Evolutionary conservation across 164 flowering plant species (phyloP).

Genomic region (Magnolia sinica): DNA sequence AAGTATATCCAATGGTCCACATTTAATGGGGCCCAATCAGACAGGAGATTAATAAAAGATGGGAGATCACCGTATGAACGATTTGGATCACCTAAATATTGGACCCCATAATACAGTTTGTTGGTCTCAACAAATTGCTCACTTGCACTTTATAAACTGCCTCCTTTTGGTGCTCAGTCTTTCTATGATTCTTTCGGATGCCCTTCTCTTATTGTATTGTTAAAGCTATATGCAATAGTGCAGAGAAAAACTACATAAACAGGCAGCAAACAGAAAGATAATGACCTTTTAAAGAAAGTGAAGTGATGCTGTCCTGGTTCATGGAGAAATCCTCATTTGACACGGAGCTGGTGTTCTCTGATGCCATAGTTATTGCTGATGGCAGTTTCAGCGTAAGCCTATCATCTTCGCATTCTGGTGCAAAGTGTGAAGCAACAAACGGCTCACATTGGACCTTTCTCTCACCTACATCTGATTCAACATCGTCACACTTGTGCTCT

Average conservation of each 20-base stretch:
- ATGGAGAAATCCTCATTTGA: constrained; percentile 42
- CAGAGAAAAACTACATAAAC: not conserved
- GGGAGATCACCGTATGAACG: no score
- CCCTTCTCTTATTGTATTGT: not conserved
- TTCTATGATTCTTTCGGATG: no score
- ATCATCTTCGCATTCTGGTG: constrained; percentile 29
- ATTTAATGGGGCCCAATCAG: no score
- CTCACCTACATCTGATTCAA: constrained; percentile 20
- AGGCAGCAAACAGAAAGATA: not conserved
- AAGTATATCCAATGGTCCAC: no score
- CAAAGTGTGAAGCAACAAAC: constrained; percentile 21
- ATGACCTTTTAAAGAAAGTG: constrained; percentile 71
- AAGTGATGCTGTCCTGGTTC: constrained; percentile 36
- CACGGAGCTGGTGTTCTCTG: constrained; percentile 39
- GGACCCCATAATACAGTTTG: no score
- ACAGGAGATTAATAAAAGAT: no score
- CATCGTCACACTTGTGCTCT: constrained; percentile 26
- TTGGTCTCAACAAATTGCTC: no score
- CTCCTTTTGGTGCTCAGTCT: no score
- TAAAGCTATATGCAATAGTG: not conserved
- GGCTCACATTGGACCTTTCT: constrained; percentile 12
- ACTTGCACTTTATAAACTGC: no score
- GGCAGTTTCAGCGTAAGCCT: constrained; percentile 35
- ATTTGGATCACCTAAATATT: no score
- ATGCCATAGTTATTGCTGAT: constrained; percentile 32